Evolutionary conservation across 257 asterid species (phyloP).

Genomic region (Gardenia jasminoides): DNA sequence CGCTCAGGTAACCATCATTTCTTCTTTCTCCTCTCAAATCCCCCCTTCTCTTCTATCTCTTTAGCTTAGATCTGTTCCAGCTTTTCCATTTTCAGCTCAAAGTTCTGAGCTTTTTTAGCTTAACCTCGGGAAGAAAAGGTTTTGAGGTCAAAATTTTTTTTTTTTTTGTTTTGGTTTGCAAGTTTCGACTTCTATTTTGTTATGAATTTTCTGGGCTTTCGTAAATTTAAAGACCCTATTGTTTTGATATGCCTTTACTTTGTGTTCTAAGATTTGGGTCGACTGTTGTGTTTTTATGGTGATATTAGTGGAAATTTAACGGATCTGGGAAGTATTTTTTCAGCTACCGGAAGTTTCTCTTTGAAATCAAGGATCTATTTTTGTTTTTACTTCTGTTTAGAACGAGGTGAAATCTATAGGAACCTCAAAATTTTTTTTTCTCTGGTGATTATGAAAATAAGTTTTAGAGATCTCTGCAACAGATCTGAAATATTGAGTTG

Average conservation of each 20-base stretch:
- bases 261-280: background rate
- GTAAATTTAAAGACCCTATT: background rate
- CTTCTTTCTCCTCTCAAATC: background rate
- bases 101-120: background rate
- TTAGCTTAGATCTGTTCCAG: background rate
- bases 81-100: constrained; percentile 1
- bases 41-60: constrained; percentile 3
- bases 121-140: background rate
- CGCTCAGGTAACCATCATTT: constrained; percentile 41
- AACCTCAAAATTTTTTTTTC: background rate
- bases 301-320: background rate
- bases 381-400: background rate
- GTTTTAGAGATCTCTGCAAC: background rate
- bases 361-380: background rate
- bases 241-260: background rate
- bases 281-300: background rate
- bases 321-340: background rate
- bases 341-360: background rate
- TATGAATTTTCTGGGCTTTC: background rate
- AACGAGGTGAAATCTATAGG: background rate
- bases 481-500: background rate
- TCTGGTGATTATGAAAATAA: background rate
- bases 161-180: no score
- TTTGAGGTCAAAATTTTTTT: background rate
- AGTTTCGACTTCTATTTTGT: background rate